Evolutionary conservation across 2,329 filamentous ascomycete genomes (phyloP), one percentile per base, ranked within the genome.

Genomic region (Xylariaceae sp.): DNA sequence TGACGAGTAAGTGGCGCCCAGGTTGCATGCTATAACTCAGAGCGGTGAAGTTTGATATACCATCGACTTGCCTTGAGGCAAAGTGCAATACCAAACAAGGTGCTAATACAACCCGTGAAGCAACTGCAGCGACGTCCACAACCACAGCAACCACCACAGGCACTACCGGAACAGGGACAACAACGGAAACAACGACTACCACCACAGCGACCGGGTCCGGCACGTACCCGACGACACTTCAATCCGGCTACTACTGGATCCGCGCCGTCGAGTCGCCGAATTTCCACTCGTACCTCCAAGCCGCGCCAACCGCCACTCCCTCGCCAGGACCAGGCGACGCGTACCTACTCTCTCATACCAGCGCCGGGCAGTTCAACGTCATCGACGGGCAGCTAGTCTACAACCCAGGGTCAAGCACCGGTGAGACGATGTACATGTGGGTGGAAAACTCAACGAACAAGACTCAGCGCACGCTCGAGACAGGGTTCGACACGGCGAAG

Each of bases 301-400:
- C 52, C 12, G 57, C 57, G n/a, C 55, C 55, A 5, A 57, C 52
- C 22, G 55, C 55, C 31, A 56, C 55, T 6, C 55, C 57, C 6
- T 57, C 43, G 11, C 57, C 55, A 5, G 55, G 55, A 2, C 52
- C 55, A 3, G 57, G 57, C 17, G 46, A 55, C 45, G 55, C 57
- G 28, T 55, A 54, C 18, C 45, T 59, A 1, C 55, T 44, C 9
- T 39, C 54, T 0, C 36, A 42, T 5, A 10, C 19, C 19, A 52
- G 45, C 4, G 82, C 81, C 0, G 81, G 81, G 0, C 81, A 85
- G 65, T 83, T 80, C 70, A 76, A 79, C 56, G 72, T 84, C 51
- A 70, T 76, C 3, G 69, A 72, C 42, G 80, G 80, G 0, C 82
- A 85, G 66, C 75, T 83, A 1, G 74, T 81, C 59, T 70, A 80